phyloP scores from a whole-genome alignment of 331 rosid genomes.

The Erythrophleum ivorense region DNA sequence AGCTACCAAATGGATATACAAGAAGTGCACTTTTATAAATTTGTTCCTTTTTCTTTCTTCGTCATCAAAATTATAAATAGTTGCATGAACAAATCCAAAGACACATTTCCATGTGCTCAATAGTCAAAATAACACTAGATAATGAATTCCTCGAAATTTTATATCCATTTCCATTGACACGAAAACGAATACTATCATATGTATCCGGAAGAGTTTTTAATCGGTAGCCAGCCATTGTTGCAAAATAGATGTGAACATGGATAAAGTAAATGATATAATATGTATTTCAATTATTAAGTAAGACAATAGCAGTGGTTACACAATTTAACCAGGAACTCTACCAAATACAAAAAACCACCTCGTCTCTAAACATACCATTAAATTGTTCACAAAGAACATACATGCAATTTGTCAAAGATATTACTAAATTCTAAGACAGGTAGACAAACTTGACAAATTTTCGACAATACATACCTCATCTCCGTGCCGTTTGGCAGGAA shows the following conservation, averaged over 20 bases:
- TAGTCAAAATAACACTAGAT: constrained; percentile 7
- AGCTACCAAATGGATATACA: neutral
- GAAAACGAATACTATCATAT: neutral
- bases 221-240: neutral
- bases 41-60: neutral
- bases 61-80: neutral
- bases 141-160: neutral
- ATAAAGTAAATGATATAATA: neutral
- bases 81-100: constrained; percentile 2
- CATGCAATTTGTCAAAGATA: neutral
- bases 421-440: no score
- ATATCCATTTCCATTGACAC: neutral
- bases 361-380: neutral
- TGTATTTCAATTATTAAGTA: neutral
- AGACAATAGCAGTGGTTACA: neutral
- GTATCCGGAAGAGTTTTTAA: neutral
- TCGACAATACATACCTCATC: constrained; percentile 68
- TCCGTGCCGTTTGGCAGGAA: constrained; percentile 77
- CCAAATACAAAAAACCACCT: neutral
- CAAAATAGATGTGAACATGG: neutral
- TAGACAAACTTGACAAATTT: neutral
- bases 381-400: neutral
- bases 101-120: neutral
- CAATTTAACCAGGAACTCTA: no score
- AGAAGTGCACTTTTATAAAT: neutral